Evolutionary conservation across 441 rosid genomes (phyloP).

Genomic region (Gossypium schwendimanii): DNA sequence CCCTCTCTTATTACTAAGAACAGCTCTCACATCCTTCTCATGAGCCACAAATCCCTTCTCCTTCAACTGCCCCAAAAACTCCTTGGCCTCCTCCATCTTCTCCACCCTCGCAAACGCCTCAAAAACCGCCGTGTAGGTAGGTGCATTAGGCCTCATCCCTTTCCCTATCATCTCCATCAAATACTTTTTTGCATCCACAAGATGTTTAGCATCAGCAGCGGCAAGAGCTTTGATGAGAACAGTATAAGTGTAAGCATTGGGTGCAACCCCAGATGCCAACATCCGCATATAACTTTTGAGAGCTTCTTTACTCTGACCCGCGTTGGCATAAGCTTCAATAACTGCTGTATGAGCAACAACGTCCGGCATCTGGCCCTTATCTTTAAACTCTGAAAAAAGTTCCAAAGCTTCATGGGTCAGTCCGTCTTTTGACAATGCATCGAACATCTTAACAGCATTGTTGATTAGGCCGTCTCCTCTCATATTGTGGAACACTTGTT

Average conservation of each 20-base stretch:
- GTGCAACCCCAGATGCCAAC: constrained; percentile 54
- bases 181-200: constrained; percentile 39
- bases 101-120: constrained; percentile 42
- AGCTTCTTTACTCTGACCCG: constrained; percentile 57
- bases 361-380: constrained; percentile 60
- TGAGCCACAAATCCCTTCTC: constrained; percentile 38
- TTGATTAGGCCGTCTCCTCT: constrained; percentile 41
- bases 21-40: constrained; percentile 44
- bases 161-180: constrained; percentile 57
- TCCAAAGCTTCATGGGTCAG: constrained; percentile 63
- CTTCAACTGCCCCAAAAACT: constrained; percentile 37
- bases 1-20: constrained; percentile 35
- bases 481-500: constrained; percentile 58
- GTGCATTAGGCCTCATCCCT: constrained; percentile 49
- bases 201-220: constrained; percentile 30
- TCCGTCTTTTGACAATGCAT: constrained; percentile 69
- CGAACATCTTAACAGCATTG: constrained; percentile 76
- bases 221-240: constrained; percentile 63
- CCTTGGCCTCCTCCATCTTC: constrained; percentile 43
- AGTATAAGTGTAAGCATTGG: constrained; percentile 58
- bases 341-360: constrained; percentile 66
- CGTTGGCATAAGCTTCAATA: constrained; percentile 61
- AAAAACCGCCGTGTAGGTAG: constrained; percentile 41
- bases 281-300: constrained; percentile 52
- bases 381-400: constrained; percentile 60